A percentile compares a stretch with the other conserved stretches of the same genome.
These are phyloP conservation scores for Hyphopichia pseudoburtonii DNA, from an alignment of 1,139 yeast species.

Conservation along the genomic window DNA sequence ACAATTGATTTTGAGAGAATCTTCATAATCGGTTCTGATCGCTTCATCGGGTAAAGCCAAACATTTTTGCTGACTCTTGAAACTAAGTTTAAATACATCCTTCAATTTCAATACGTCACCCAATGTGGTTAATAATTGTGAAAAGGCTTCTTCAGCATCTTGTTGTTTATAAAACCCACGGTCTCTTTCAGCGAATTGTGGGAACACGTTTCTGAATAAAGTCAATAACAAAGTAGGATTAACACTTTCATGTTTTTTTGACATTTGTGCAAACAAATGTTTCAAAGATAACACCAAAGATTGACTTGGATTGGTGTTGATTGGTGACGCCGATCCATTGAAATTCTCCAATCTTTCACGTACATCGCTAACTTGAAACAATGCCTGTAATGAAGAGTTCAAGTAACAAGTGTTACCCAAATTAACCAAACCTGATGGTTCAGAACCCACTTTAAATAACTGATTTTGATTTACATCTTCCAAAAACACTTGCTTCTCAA, in stretches of 20 bases:
- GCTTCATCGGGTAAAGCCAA: constrained; percentile 61
- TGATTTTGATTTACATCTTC: constrained; percentile 64
- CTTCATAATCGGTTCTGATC: constrained; percentile 45
- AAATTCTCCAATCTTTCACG: constrained; percentile 27
- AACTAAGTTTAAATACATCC: constrained; percentile 62
- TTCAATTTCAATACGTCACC: constrained; percentile 51
- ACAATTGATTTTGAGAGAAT: constrained; percentile 74
- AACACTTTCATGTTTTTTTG: constrained; percentile 44
- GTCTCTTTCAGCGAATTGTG: constrained; percentile 85
- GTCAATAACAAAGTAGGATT: constrained; percentile 68
- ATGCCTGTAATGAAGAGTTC: constrained; percentile 83
- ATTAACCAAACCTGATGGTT: constrained; percentile 83
- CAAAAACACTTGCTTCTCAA: constrained; percentile 55
- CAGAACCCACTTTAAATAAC: constrained; percentile 36
- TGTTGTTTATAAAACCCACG: constrained; percentile 85
- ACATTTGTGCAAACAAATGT: constrained; percentile 47
- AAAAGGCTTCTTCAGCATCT: constrained; percentile 96
- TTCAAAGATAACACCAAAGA: constrained; percentile 30
- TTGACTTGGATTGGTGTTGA: constrained; percentile 12
- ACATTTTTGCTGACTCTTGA: constrained; percentile 61
- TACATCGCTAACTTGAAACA: constrained; percentile 67
- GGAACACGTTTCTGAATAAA: constrained; percentile 63
- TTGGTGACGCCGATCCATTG: constrained; percentile 8
- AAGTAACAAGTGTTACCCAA: constrained; percentile 95
- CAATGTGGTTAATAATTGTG: constrained; percentile 66